Base-by-base conservation (phyloP, 192 early-diverging fungal genomes). In the Pilobolus umbonatus region DNA sequence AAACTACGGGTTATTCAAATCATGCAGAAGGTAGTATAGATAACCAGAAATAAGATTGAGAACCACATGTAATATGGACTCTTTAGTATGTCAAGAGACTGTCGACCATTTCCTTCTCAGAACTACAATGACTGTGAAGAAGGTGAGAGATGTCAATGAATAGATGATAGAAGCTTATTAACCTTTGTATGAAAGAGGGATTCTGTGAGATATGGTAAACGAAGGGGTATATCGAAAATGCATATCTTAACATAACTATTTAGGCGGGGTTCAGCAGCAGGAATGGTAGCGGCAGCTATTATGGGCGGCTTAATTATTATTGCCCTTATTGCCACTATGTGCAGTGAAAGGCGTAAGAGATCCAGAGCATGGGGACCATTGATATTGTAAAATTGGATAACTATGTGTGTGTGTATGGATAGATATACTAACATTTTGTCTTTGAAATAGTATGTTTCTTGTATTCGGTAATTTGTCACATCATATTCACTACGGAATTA, bases 121-220 rank as follows among this genome's bases (percentile, higher is more conserved):
- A 57, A 69, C 22, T 15, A 58, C 11, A 47, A 47, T 10, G 67
- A 63, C 43, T 69, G 67, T 36, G 45, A 42, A 15, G 61, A 69
- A 69, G 60, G 67, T 69, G 64, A 63, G 10, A 39, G 17, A 21
- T 2, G n/a, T 48, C 19, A 36, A 42, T 21, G 9, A n/a, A 57
- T 32, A 38, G 8, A 22, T 22, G 8, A 50, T 29, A 44, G 17
- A 7, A 32, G 32, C 42, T 49, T 21, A 49, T 12, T 29, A 2
- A 38, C 28, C n/a, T 61, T 6, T 22, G 9, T 39, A 45, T 26
- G 7, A 34, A 15, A 69, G 67, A 69, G 8, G 61, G 61, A 22
- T 69, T 62, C 30, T 69, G 67, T 60, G 67, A 69, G 19, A 35
- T 69, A 24, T 69, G 67, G 67, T 57, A 57, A n/a, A n/a, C n/a